A percentile compares a stretch with the other conserved stretches of the same genome.
Conservation (phyloP, 225 moss, liverwort and hornwort genomes). For the Pseudoscleropodium purum region DNA sequence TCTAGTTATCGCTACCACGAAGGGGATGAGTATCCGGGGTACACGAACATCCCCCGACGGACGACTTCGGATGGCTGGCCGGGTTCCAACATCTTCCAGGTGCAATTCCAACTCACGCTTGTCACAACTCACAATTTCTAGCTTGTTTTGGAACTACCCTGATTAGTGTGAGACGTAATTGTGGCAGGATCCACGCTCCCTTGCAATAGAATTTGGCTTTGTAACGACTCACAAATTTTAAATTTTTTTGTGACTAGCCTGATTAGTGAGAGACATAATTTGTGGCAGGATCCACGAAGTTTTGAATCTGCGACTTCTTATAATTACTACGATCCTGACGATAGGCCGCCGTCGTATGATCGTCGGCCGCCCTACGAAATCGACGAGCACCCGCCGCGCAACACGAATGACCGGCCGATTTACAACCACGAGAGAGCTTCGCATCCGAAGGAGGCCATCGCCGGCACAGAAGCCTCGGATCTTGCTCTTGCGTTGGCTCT, state of each 20-base stretch:
- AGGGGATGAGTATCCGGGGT: conserved; percentile 40
- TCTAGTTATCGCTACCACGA: conserved; percentile 26
- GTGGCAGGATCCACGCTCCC: neutral
- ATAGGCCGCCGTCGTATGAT: neutral
- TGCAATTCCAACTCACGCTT: neutral
- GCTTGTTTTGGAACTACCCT: neutral
- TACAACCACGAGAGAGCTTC: conserved; percentile 36
- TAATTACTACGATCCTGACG: neutral
- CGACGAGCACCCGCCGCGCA: conserved; percentile 7
- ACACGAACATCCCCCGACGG: conserved; percentile 13
- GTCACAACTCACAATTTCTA: neutral
- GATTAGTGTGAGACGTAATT: neutral
- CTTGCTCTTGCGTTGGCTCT: conserved; percentile 40
- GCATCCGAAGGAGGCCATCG: neutral
- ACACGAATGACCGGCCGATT: conserved; percentile 28
- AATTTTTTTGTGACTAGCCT: neutral
- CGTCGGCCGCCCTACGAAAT: neutral
- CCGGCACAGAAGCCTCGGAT: conserved; percentile 19
- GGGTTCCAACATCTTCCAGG: conserved; percentile 40
- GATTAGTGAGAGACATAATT: neutral
- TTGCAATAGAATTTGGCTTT: neutral
- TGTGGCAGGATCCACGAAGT: conserved; percentile 27
- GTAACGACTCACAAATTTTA: neutral
- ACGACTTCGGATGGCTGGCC: conserved; percentile 20
- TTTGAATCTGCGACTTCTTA: conserved; percentile 10